Evolutionary conservation across 345 rosid species (phyloP), one percentile per base, ranked within the genome.

Genomic region (Diplotaxis tenuifolia): DNA sequence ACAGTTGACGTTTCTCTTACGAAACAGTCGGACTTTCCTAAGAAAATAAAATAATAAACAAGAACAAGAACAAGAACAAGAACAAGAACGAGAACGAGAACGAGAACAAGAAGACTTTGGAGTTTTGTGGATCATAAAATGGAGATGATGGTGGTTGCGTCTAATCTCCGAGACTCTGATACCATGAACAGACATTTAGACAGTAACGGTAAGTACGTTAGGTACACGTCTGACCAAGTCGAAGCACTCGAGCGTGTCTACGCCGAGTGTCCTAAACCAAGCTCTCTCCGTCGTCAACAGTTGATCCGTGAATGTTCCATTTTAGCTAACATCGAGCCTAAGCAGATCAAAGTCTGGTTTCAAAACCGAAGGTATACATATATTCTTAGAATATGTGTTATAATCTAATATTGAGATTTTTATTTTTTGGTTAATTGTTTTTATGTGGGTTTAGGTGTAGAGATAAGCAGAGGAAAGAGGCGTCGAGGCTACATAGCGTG

Each of bases 281-380:
- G 96, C 72, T 96, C 98, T 3, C 78, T 93, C 70, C 82, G 99
- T 1, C 81, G 99, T 73, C 99, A 93, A 52, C 99, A 96, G 72
- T 71, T 96, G 86, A 90, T 96, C 71, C 87, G 98, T 68, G 99
- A 96, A 66, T 96, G 96, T 78, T 89, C 98, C 79, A 88, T 90
- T 88, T 80, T 96, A 69, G 70, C 93, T 63, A 86, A 96, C 81
- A 88, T 96, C 38, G 99, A 96, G 82, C 96, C 99, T 20, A 96
- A 92, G 81, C 99, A 96, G 90, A 96, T 96, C 92, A 96, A 96
- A 83, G 98, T 96, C 77, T 96, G 99, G 99, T 96, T 96, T 61
- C 99, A 96, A 65, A 96, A 96, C 59, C 94, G 99, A 72, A 93
- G 99, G 99, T 91, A n/a, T n/a, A n/a, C n/a, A n/a, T n/a, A n/a